Base-by-base conservation (phyloP, 2,329 filamentous ascomycete genomes). In the Sporothrix luriei region DNA sequence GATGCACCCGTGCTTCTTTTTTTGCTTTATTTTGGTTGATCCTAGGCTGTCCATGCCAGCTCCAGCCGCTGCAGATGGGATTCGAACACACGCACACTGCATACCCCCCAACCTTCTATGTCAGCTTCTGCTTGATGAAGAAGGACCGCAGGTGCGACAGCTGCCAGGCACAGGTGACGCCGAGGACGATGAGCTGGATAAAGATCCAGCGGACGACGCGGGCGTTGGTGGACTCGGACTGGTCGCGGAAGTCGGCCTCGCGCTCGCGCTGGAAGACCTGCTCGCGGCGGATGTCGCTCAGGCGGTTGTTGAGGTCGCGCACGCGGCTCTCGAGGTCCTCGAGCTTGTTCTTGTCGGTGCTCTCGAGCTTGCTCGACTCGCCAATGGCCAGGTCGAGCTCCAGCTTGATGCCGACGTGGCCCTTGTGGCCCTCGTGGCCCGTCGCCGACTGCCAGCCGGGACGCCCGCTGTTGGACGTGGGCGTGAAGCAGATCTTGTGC, bases 61-160 rank as follows among this genome's bases (percentile, higher is more conserved):
- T 57, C 9, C 21, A 9, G 16, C 21, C 11, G 3, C 29, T 43
- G n/a, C 38, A 49, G 48, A n/a, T 21, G 9, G 48, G 10, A 19
- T 5, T 5, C 29, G 29, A 3, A 29, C 5, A 29, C 29, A 3
- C 29, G 29, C 29, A 29, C 16, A n/a, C 16, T n/a, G 13, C 26
- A 9, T 21, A 16, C 4, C 7, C 3, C 24, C 10, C n/a, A n/a
- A n/a, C 33, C 19, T 2, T 21, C 81, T 88, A 99, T 71, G 95
- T 98, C 79, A 99, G 89, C 87, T 99, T 99, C 84, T 98, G 94
- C 87, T 99, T 99, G 85, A 99, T 99, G 84, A 99, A 99, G 87
- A 99, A 99, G 61, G 92, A 91, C 75, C 95, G 88, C 76, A 99
- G 86, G 82, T 99, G 94, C 68, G 93, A 97, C 61, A 99, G 85